Evolutionary conservation across 2,329 filamentous ascomycete genomes (phyloP), one percentile per base, ranked within the genome.

Genomic region (Aureobasidium leucospermi): DNA sequence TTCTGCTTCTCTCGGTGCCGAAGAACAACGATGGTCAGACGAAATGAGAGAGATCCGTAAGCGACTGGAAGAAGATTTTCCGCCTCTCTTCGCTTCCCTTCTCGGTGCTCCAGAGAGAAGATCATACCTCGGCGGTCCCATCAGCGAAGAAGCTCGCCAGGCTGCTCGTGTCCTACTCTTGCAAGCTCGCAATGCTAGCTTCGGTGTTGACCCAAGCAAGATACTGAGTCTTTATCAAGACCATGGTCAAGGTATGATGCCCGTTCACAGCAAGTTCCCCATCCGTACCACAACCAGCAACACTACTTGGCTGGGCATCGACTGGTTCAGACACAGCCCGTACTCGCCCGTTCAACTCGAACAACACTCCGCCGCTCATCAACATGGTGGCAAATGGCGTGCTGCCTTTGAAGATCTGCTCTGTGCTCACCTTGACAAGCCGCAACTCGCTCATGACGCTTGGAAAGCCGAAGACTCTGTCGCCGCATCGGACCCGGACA

Each of bases 361-460:
- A 64, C 69, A 73, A n/a, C 71, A 80, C 61, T 67, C 71, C 42
- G 39, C 69, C 62, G 51, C 75, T 65, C 63, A 62, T 15, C 53
- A 69, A 46, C 59, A 72, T 60, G 69, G 74, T 63, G 64, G 72
- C 49, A 74, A 74, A 34, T 84, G 82, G 81, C 75, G 79, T 15
- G 78, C 79, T 53, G 82, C 83, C 0, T 85, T 83, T 64, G 81
- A 85, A 65, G 83, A 86, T 64, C 74, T 85, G 9, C 64, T 85
- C 15, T 75, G 75, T 49, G 71, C 80, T 2, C 72, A 68, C 3
- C 61, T 72, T 2, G 70, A 68, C 47, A 71, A 70, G 43, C 57
- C 59, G 19, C 56, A 56, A 51, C 23, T 38, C 5, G 62, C 62
- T 4, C 23, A 55, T n/a, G 58, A 62, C 15, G 62, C 60, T 10